Conservation (phyloP, 2,329 filamentous ascomycete species). For the Ophiocordyceps camponoti-floridani region DNA sequence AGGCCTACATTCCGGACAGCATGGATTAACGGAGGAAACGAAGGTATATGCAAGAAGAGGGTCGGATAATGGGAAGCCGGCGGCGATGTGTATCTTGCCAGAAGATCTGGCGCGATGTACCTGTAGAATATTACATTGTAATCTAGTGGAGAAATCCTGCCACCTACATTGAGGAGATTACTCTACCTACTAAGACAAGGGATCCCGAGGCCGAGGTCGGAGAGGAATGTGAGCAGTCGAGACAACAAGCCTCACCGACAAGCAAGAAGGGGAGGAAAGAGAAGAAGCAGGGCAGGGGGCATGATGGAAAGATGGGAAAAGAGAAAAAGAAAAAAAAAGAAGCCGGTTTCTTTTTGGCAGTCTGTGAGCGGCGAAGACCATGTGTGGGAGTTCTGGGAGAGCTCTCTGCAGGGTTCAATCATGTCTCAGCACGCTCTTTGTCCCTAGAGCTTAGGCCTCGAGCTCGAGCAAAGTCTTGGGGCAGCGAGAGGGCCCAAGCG, state of each 20-base stretch:
- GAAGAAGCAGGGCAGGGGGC: not conserved
- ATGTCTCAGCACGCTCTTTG: not conserved
- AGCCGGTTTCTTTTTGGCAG: not conserved
- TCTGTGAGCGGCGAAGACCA: too few relatives aligned
- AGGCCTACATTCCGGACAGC: not conserved
- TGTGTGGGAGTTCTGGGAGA: too few relatives aligned
- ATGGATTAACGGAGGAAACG: not conserved
- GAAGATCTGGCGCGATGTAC: not conserved
- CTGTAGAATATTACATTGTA: slow-evolving; percentile 1
- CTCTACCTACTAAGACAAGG: not conserved
- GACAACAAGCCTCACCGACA: too few relatives aligned
- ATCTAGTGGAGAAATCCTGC: slow-evolving; percentile 1
- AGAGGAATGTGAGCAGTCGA: not conserved
- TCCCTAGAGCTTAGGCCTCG: not conserved
- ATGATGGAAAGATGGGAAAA: not conserved
- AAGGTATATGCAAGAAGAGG: slow-evolving; percentile 1
- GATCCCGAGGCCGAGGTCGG: not conserved
- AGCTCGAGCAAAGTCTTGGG: slow-evolving; percentile 1
- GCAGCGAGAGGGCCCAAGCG: not conserved
- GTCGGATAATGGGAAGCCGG: slow-evolving; percentile 1
- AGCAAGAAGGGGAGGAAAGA: too few relatives aligned
- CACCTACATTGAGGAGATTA: not conserved
- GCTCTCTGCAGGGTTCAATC: not conserved
- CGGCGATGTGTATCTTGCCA: not conserved
- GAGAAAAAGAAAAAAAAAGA: not conserved